Percentiles rank a stretch among this genome's conserved stretches.
These are phyloP conservation scores for Perkinsela sp. DNA, from an alignment of 208 protist species.

Conservation along the genomic window DNA sequence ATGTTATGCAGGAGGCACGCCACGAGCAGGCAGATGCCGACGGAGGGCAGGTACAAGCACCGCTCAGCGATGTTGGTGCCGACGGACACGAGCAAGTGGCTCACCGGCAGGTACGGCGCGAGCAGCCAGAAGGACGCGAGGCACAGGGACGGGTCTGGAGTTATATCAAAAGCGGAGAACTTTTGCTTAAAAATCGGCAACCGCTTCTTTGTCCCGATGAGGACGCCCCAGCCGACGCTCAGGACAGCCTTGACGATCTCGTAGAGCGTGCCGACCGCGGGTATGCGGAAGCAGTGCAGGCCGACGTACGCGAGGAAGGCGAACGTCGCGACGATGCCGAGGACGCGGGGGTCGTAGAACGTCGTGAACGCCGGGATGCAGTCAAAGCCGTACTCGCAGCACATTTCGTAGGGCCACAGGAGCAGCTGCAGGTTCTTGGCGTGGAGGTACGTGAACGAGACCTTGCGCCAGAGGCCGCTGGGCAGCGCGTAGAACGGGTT, in stretches of 20 bases:
- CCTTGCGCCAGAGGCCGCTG: slow-evolving; percentile 7
- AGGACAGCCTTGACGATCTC: slow-evolving; percentile 7
- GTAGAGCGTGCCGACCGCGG: slow-evolving; percentile 4
- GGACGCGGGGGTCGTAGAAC: slow-evolving; percentile 12
- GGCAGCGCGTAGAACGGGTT: slow-evolving; percentile 41
- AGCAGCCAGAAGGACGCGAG: slow-evolving; percentile 16
- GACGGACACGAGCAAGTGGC: slow-evolving; percentile 36
- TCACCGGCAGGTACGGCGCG: slow-evolving; percentile 35
- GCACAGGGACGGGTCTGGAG: not conserved
- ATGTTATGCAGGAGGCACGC: slow-evolving; percentile 4
- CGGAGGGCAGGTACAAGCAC: slow-evolving; percentile 46
- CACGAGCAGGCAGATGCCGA: slow-evolving; percentile 16
- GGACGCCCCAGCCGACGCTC: slow-evolving; percentile 5
- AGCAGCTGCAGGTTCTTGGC: slow-evolving; percentile 45
- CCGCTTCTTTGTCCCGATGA: slow-evolving; percentile 1
- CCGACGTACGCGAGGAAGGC: slow-evolving; percentile 1
- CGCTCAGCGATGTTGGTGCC: slow-evolving; percentile 56
- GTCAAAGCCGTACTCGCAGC: slow-evolving; percentile 60
- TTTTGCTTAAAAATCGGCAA: slow-evolving; percentile 1
- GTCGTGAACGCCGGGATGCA: slow-evolving; percentile 28
- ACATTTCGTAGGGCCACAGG: slow-evolving; percentile 34
- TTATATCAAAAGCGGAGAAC: slow-evolving; percentile 1
- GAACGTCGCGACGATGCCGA: slow-evolving; percentile 8
- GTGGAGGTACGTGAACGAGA: slow-evolving; percentile 20
- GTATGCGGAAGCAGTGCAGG: slow-evolving; percentile 6